Evolutionary conservation across 176 grass and related monocot species (phyloP).

Genomic region (Urochloa ruziziensis): DNA sequence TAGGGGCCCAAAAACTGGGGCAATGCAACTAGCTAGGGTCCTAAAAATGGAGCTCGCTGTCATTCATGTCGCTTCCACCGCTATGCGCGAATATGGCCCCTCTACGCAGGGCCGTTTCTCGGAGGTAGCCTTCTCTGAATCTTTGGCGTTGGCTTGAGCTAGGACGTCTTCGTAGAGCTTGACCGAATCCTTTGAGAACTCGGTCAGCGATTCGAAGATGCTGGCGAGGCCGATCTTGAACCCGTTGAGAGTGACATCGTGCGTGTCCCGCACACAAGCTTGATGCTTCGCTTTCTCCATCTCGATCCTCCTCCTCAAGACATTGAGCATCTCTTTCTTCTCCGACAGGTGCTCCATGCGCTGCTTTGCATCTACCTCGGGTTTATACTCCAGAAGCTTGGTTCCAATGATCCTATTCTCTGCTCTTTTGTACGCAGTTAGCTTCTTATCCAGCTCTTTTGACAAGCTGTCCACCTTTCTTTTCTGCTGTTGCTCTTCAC

Average conservation of each 20-base stretch:
- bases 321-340: conserved; percentile 68
- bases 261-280: conserved; percentile 69
- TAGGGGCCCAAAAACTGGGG: conserved; percentile 72
- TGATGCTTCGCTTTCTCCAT: conserved; percentile 76
- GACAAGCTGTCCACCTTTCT: conserved; percentile 81
- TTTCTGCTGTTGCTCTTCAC: conserved; percentile 87
- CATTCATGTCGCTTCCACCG: conserved; percentile 32
- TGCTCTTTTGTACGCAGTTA: conserved; percentile 66
- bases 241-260: conserved; percentile 83
- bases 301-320: conserved; percentile 59
- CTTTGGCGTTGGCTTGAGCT: conserved; percentile 17
- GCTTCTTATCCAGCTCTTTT: conserved; percentile 74
- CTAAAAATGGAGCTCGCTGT: conserved; percentile 12
- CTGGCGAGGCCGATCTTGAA: conserved; percentile 88
- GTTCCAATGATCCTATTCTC: conserved; percentile 87
- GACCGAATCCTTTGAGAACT: conserved; percentile 70
- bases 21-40: conserved; percentile 38
- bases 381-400: conserved; percentile 70
- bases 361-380: conserved; percentile 64
- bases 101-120: conserved; percentile 36
- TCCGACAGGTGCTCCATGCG: conserved; percentile 66
- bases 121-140: conserved; percentile 29
- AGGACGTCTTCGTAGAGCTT: conserved; percentile 70
- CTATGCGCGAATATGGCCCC: conserved; percentile 18
- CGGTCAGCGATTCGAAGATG: conserved; percentile 74